A percentile compares a stretch with the other conserved stretches of the same genome.
Conservation (phyloP, 2,329 filamentous ascomycete genomes). For the Colletotrichum musicola region DNA sequence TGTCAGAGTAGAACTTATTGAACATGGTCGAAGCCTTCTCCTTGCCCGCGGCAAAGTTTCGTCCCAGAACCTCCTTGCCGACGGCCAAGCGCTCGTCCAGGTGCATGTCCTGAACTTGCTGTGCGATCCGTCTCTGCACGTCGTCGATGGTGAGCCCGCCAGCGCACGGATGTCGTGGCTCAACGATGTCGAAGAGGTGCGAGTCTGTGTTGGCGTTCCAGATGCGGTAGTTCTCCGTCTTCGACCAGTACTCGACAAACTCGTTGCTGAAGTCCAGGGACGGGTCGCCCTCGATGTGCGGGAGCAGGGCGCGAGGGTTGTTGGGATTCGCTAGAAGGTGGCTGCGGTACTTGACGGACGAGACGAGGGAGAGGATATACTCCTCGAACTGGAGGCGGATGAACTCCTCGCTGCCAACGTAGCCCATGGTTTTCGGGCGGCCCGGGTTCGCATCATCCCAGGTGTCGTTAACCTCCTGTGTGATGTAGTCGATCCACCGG, state of each 20-base stretch:
- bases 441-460: slow-evolving; percentile 95
- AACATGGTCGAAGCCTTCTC: slow-evolving; percentile 91
- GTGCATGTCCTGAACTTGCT: slow-evolving; percentile 94
- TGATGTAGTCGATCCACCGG: slow-evolving; percentile 96
- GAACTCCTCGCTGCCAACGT: slow-evolving; percentile 95
- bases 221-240: slow-evolving; percentile 91
- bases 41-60: slow-evolving; percentile 87
- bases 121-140: slow-evolving; percentile 87
- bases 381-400: slow-evolving; percentile 98
- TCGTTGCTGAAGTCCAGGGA: slow-evolving; percentile 84
- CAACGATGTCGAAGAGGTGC: slow-evolving; percentile 93
- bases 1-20: slow-evolving; percentile 89
- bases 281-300: slow-evolving; percentile 84
- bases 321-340: slow-evolving; percentile 67
- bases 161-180: slow-evolving; percentile 92
- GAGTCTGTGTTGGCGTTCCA: slow-evolving; percentile 86
- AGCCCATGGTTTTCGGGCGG: slow-evolving; percentile 93
- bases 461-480: slow-evolving; percentile 92
- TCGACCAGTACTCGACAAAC: slow-evolving; percentile 89
- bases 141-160: slow-evolving; percentile 95
- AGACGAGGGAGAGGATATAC: slow-evolving; percentile 89
- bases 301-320: slow-evolving; percentile 72
- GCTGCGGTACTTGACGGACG: slow-evolving; percentile 89
- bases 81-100: slow-evolving; percentile 90
- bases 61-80: slow-evolving; percentile 86